A percentile compares a stretch with the other conserved stretches of the same genome.
These are phyloP conservation scores for Trapa bicornis DNA, from an alignment of 345 rosid genomes.

Conservation along the genomic window DNA sequence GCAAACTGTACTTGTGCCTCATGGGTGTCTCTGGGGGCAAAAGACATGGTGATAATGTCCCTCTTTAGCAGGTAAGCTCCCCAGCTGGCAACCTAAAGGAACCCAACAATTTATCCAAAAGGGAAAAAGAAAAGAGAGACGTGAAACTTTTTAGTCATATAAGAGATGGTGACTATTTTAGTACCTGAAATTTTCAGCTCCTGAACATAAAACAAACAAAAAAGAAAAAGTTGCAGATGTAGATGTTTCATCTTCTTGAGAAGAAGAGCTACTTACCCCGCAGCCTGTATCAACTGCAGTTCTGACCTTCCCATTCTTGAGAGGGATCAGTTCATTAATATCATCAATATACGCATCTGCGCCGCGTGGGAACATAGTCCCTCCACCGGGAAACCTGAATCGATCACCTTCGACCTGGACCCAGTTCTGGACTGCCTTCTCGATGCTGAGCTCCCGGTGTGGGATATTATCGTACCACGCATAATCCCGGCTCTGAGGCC, in stretches of 20 bases:
- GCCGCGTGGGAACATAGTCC: conserved; percentile 89
- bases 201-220: neutral
- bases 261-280: conserved; percentile 49
- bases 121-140: neutral
- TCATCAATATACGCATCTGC: conserved; percentile 94
- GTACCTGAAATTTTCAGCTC: neutral
- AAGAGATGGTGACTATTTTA: neutral
- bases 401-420: conserved; percentile 85
- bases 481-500: conserved; percentile 95
- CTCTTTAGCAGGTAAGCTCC: conserved; percentile 86
- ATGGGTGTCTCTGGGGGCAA: conserved; percentile 96
- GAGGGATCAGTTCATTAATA: conserved; percentile 63
- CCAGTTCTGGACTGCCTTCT: conserved; percentile 98
- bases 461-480: conserved; percentile 97
- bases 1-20: conserved; percentile 98
- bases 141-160: neutral
- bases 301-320: conserved; percentile 59
- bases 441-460: conserved; percentile 84
- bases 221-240: neutral
- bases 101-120: neutral
- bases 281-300: conserved; percentile 95
- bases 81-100: conserved; percentile 81
- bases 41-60: conserved; percentile 65
- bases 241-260: neutral
- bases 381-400: conserved; percentile 94